These are phyloP conservation scores for Buddleja alternifolia DNA, from an alignment of 257 asterid species.

Conservation along the genomic window DNA sequence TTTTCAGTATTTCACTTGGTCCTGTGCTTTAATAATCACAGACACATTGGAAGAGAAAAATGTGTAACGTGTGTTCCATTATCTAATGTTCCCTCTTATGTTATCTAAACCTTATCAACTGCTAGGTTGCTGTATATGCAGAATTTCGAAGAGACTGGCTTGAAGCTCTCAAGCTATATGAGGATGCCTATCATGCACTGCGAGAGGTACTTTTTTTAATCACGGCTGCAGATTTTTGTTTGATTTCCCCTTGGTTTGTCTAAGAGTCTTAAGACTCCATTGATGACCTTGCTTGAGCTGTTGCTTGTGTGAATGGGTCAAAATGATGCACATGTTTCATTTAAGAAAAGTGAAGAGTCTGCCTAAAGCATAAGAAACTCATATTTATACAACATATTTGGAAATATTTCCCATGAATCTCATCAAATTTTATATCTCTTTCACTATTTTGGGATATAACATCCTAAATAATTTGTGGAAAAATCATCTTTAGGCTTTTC, in stretches of 20 bases:
- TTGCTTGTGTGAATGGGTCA: conserved; percentile 24
- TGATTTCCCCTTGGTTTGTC: conserved; percentile 17
- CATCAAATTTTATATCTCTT: not conserved
- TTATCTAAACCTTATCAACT: conserved; percentile 53
- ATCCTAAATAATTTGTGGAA: not conserved
- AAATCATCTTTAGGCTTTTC: not conserved
- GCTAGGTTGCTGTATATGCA: conserved; percentile 97
- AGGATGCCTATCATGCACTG: conserved; percentile 85
- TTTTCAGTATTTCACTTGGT: conserved; percentile 11
- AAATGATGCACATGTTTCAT: not conserved
- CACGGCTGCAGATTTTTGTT: conserved; percentile 20
- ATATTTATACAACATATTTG: not conserved
- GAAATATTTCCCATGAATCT: conserved; percentile 5
- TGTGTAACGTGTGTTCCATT: not conserved
- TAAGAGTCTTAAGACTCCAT: not conserved
- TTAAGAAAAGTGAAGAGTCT: not conserved
- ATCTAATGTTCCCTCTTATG: conserved; percentile 39
- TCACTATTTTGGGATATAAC: not conserved
- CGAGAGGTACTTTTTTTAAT: conserved; percentile 69
- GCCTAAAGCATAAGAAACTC: not conserved
- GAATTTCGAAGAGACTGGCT: conserved; percentile 97
- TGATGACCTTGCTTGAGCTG: conserved; percentile 10
- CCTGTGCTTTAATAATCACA: conserved; percentile 26
- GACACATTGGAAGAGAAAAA: conserved; percentile 8
- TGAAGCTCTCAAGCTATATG: conserved; percentile 86